A percentile compares a stretch with the other conserved stretches of the same genome.
phyloP scores from a whole-genome alignment of 768 basidiomycete species.

The Amanita muscaria region DNA sequence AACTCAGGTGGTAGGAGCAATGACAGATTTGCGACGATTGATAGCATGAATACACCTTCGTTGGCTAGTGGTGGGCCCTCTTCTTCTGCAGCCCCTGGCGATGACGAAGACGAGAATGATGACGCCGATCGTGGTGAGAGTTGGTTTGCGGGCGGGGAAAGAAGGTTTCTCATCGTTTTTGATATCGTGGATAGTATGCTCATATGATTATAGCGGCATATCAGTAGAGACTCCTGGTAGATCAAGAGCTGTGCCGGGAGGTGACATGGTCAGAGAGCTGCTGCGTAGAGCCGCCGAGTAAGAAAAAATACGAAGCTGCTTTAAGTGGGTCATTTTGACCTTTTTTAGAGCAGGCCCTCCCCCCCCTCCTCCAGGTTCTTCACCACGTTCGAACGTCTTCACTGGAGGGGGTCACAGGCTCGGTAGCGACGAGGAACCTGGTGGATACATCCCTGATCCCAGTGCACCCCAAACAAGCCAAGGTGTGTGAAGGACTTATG shows the following conservation, averaged over 20 bases:
- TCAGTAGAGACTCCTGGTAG: constrained; percentile 79
- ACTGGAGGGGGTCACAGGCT: constrained; percentile 73
- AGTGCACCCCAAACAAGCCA: constrained; percentile 26
- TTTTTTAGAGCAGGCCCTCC: constrained; percentile 31
- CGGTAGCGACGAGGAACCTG: constrained; percentile 85
- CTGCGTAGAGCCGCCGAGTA: constrained; percentile 77
- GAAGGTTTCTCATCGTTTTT: constrained; percentile 47
- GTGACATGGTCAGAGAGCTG: constrained; percentile 59
- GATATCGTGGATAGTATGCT: not conserved
- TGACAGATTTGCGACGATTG: constrained; percentile 23
- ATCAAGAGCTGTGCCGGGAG: constrained; percentile 37
- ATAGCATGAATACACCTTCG: constrained; percentile 15
- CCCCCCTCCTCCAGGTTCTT: constrained; percentile 15
- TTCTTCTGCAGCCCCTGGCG: constrained; percentile 18
- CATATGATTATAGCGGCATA: constrained; percentile 55
- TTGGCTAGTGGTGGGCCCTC: constrained; percentile 13
- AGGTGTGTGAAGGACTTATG: constrained; percentile 14
- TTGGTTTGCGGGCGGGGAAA: constrained; percentile 93
- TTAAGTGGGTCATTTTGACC: no score
- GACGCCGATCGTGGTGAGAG: constrained; percentile 47
- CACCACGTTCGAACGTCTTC: constrained; percentile 33
- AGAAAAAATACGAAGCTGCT: constrained; percentile 22
- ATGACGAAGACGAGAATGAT: constrained; percentile 45
- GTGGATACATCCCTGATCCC: constrained; percentile 69
- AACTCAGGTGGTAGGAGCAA: constrained; percentile 11